Evolutionary conservation across 139 green algal genomes (phyloP), one percentile per base, ranked within the genome.

Genomic region (Mesotaenium endlicherianum): DNA sequence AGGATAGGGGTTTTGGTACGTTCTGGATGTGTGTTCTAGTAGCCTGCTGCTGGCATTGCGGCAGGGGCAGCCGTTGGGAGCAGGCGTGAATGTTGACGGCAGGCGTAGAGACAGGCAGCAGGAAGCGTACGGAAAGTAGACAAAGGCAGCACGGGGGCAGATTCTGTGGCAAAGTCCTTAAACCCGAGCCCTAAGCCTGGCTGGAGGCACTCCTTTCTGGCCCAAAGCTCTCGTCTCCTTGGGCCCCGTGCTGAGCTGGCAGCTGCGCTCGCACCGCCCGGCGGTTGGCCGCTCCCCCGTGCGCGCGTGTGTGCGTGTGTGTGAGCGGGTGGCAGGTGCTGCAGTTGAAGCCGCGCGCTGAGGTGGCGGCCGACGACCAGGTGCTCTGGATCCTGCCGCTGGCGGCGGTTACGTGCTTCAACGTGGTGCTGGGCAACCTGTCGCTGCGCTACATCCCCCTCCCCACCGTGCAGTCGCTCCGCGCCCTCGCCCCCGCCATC

Each of bases 401-500:
- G 31, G 90, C 94, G 0, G 60, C 86, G 3, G 90, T 97, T 39
- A 98, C 98, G 85, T 95, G 90, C 75, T 6, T 91, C 20, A 92
- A 93, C 11, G 93, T 98, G 4, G 94, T 98, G 34, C 86, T 96
- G 58, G 95, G 95, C 39, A 98, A 98, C 75, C 71, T 94, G 0
- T 93, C 86, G 1, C 89, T 98, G 17, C 91, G 82, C n/a, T 94
- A 91, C 83, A 92, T 97, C 70, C 94, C 93, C 4, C 92, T 97
- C 3, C 94, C 91, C 2, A 97, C 98, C 91, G 96, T 93, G 83
- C 95, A 98, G 87, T 93, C 93, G 1, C 90, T 97, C 58, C 95
- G 95, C 0, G 90, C 94, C 26, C 97, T 94, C 3, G 97, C 95
- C 4, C 95, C 95, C 30, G 77, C 43, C 20, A 31, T 42, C 30